Conservation (phyloP, 176 grass and related monocot genomes). For the Paspalum notatum region DNA sequence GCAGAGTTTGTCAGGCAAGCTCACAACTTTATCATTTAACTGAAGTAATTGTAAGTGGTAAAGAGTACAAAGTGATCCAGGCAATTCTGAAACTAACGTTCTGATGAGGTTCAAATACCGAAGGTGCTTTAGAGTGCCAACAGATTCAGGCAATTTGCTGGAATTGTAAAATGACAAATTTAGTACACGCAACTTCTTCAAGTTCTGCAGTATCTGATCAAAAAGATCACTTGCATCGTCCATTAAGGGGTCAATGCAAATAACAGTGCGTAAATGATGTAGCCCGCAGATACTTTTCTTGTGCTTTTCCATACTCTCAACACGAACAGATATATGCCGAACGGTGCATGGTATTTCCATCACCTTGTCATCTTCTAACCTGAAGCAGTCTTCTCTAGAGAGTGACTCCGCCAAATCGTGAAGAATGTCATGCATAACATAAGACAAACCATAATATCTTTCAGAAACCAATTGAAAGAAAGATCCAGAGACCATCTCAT, state of each 20-base stretch:
- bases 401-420: slow-evolving; percentile 21
- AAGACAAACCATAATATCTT: background rate
- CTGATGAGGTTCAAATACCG: background rate
- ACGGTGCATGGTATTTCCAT: slow-evolving; percentile 19
- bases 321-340: background rate
- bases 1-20: background rate
- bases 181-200: slow-evolving; percentile 33
- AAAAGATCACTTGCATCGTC: background rate
- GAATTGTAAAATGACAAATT: slow-evolving; percentile 23
- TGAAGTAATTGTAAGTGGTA: slow-evolving; percentile 26
- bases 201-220: background rate
- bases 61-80: slow-evolving; percentile 14
- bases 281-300: slow-evolving; percentile 11
- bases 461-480: background rate
- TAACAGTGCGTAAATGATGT: background rate
- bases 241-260: slow-evolving; percentile 15
- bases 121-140: slow-evolving; percentile 31
- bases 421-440: background rate
- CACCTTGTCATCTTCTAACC: slow-evolving; percentile 21
- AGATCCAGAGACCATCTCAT: background rate
- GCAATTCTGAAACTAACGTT: slow-evolving; percentile 8
- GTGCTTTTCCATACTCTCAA: background rate
- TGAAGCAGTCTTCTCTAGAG: slow-evolving; percentile 15
- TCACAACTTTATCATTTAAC: background rate
- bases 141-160: slow-evolving; percentile 8